Evolutionary conservation across 345 rosid species (phyloP).

Genomic region (Eucalyptus albens): DNA sequence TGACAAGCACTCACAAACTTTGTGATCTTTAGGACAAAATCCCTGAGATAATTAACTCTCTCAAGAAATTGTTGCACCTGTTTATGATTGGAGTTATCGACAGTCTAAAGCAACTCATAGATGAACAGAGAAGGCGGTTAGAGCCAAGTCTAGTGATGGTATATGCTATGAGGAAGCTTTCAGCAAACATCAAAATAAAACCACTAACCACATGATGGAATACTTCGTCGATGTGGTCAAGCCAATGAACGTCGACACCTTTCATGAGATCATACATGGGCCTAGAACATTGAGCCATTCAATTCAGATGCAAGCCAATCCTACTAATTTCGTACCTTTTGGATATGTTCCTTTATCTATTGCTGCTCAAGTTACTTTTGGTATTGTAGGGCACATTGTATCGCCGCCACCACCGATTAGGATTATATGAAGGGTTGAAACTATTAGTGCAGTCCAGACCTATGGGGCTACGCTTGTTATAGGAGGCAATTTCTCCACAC

Average conservation of each 20-base stretch:
- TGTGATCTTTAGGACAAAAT: too few relatives aligned
- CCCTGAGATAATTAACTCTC: too few relatives aligned
- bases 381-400: background rate
- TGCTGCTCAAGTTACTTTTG: background rate
- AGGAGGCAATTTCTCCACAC: too few relatives aligned
- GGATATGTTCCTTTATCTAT: background rate
- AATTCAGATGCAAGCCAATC: background rate
- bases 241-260: background rate
- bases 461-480: rapidly evolving
- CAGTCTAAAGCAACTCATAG: background rate
- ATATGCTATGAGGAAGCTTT: background rate
- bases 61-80: too few relatives aligned
- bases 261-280: background rate
- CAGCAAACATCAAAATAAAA: background rate
- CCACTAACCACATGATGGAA: background rate
- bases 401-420: background rate
- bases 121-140: rapidly evolving
- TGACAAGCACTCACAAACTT: background rate
- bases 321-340: background rate
- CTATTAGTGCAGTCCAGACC: background rate
- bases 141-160: background rate
- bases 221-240: background rate
- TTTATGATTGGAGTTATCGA: background rate
- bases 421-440: background rate
- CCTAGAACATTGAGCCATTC: background rate